These are phyloP conservation scores for Globisporangium nagaii DNA, from an alignment of 352 stramenopile genomes.

Conservation along the genomic window DNA sequence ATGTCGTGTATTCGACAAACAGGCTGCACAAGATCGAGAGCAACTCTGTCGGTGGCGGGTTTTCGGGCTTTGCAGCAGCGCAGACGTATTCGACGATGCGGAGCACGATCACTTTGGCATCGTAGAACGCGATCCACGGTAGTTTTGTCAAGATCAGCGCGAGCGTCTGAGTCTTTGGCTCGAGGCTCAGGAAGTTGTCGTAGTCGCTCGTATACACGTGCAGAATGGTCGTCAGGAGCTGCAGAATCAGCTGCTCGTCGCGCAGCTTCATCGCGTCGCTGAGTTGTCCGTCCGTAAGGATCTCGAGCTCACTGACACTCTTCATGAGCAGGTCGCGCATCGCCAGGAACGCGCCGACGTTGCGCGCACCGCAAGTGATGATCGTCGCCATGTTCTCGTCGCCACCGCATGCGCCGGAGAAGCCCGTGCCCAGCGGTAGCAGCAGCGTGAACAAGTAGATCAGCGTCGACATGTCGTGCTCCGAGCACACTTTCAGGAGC, in stretches of 20 bases:
- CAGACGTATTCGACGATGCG: constrained; percentile 78
- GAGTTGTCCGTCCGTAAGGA: background rate
- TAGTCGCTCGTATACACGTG: constrained; percentile 73
- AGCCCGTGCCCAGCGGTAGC: constrained; percentile 51
- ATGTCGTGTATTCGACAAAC: constrained; percentile 41
- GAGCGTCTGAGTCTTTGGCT: constrained; percentile 63
- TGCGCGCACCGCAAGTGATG: constrained; percentile 44
- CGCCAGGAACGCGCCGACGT: constrained; percentile 51
- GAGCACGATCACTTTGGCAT: constrained; percentile 64
- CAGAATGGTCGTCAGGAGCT: constrained; percentile 56
- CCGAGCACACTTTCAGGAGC: constrained; percentile 33
- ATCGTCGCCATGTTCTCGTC: constrained; percentile 35
- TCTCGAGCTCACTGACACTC: constrained; percentile 29
- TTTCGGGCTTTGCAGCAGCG: constrained; percentile 38
- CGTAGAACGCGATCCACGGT: constrained; percentile 40
- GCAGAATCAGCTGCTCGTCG: constrained; percentile 46
- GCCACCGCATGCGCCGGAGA: constrained; percentile 24
- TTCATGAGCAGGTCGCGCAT: constrained; percentile 66
- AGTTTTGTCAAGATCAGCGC: constrained; percentile 67
- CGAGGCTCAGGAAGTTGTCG: constrained; percentile 64
- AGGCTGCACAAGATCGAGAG: constrained; percentile 59
- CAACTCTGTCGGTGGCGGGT: constrained; percentile 44
- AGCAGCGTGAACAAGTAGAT: constrained; percentile 51
- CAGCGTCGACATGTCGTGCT: constrained; percentile 34
- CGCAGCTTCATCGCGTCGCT: constrained; percentile 7